Evolutionary conservation across 2,329 filamentous ascomycete genomes (phyloP).

Genomic region (Rhytidhysteron rufulum): DNA sequence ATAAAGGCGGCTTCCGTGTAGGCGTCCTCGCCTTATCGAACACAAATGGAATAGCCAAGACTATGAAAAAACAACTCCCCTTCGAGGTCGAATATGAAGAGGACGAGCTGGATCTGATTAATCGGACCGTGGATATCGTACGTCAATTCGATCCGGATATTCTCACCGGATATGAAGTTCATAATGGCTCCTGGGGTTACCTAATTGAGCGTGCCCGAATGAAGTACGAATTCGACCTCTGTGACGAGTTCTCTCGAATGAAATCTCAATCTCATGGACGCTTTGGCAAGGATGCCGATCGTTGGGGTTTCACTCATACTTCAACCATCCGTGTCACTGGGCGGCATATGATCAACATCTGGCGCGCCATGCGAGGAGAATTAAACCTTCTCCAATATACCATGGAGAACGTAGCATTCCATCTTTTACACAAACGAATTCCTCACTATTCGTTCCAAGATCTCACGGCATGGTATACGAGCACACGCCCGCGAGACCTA

Average conservation of each 20-base stretch:
- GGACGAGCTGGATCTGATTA: constrained; percentile 80
- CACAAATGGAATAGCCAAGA: constrained; percentile 55
- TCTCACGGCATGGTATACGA: constrained; percentile 78
- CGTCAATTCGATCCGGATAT: constrained; percentile 84
- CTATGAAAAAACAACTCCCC: constrained; percentile 58
- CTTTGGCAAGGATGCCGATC: constrained; percentile 80
- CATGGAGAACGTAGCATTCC: constrained; percentile 92
- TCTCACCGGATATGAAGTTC: constrained; percentile 90
- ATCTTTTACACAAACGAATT: constrained; percentile 79
- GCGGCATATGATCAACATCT: constrained; percentile 93
- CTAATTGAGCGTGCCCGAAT: constrained; percentile 81
- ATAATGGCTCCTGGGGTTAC: constrained; percentile 92
- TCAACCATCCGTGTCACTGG: constrained; percentile 91
- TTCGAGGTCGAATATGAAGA: constrained; percentile 69
- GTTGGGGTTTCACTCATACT: constrained; percentile 91
- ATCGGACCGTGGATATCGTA: constrained; percentile 82
- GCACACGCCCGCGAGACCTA: constrained; percentile 64
- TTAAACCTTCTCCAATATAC: constrained; percentile 90
- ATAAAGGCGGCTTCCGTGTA: constrained; percentile 53
- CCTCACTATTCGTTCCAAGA: constrained; percentile 80
- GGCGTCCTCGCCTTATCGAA: constrained; percentile 72
- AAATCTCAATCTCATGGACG: constrained; percentile 77
- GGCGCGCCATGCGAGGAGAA: constrained; percentile 93
- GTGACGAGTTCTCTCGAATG: constrained; percentile 86
- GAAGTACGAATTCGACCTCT: constrained; percentile 87